These are phyloP conservation scores for Chlamydomonas reinhardtii DNA, from an alignment of 163 green algal species.

Conservation along the genomic window DNA sequence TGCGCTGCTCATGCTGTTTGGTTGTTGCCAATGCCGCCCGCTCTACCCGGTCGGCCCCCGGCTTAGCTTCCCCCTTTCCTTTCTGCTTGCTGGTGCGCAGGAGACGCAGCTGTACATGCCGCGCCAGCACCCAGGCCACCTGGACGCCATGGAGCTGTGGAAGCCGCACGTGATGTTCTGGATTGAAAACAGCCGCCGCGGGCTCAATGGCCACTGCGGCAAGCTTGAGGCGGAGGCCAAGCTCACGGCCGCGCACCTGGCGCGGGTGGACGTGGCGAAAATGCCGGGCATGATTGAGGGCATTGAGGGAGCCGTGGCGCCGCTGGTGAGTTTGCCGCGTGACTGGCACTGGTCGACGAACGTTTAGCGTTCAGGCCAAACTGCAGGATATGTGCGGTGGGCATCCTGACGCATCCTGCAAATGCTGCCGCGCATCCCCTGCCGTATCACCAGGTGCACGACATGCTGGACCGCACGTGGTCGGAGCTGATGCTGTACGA, in stretches of 20 bases:
- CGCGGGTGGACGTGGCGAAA: slow-evolving; percentile 1
- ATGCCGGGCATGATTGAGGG: slow-evolving; percentile 53
- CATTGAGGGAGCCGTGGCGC: slow-evolving; percentile 47
- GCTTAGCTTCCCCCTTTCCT: too few relatives aligned
- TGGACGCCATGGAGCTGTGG: slow-evolving; percentile 86
- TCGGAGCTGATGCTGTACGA: slow-evolving; percentile 77
- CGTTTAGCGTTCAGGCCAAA: too few relatives aligned
- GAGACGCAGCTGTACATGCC: slow-evolving; percentile 60
- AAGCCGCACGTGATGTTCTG: slow-evolving; percentile 75
- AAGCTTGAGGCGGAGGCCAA: slow-evolving; percentile 60
- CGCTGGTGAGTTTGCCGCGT: slow-evolving; percentile 6
- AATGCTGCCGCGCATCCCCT: too few relatives aligned
- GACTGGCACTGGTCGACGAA: too few relatives aligned
- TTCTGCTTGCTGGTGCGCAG: slow-evolving; percentile 40
- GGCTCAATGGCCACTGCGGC: slow-evolving; percentile 33
- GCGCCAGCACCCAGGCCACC: slow-evolving; percentile 66
- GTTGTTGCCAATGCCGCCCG: too few relatives aligned
- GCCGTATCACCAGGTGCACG: slow-evolving; percentile 31
- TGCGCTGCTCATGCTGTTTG: too few relatives aligned
- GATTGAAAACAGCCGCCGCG: slow-evolving; percentile 67
- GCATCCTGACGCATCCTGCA: too few relatives aligned
- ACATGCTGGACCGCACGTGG: slow-evolving; percentile 58
- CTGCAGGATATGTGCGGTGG: too few relatives aligned
- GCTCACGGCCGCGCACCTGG: slow-evolving; percentile 20
- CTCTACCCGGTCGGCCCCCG: too few relatives aligned